phyloP scores from a whole-genome alignment of 495 filamentous ascomycete species.

The Hypomontagnella submonticulosa region DNA sequence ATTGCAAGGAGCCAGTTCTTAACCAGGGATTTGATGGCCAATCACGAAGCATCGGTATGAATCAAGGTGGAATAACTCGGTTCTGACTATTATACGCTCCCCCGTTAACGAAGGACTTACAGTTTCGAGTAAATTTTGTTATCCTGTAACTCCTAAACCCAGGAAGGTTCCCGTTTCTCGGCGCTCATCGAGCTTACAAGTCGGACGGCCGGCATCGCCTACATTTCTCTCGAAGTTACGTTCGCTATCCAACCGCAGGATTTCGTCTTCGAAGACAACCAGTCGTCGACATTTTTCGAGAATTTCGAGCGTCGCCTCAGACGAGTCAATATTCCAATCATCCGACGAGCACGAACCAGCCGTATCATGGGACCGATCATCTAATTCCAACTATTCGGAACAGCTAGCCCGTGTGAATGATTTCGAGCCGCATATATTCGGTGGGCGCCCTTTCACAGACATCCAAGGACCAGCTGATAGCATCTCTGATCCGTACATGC shows the following conservation, averaged over 20 bases:
- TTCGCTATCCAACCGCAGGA: slow-evolving; percentile 36
- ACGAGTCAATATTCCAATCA: slow-evolving; percentile 33
- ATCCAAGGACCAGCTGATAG: slow-evolving; percentile 22
- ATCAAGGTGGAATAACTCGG: slow-evolving; percentile 16
- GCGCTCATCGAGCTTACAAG: slow-evolving; percentile 33
- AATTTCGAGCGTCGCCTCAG: slow-evolving; percentile 32
- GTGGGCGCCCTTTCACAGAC: slow-evolving; percentile 23
- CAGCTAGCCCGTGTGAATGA: slow-evolving; percentile 4
- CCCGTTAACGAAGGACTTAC: neutral
- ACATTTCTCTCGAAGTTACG: slow-evolving; percentile 32
- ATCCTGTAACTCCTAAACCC: slow-evolving; percentile 23
- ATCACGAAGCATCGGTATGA: slow-evolving; percentile 1
- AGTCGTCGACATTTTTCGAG: slow-evolving; percentile 18
- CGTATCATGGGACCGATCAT: slow-evolving; percentile 15
- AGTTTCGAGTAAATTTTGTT: slow-evolving; percentile 14
- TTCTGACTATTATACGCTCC: neutral
- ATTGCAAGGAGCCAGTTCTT: neutral
- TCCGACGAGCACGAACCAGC: slow-evolving; percentile 5
- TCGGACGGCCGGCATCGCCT: slow-evolving; percentile 20
- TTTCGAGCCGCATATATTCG: slow-evolving; percentile 11
- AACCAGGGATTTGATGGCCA: slow-evolving; percentile 1
- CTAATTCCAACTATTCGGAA: slow-evolving; percentile 10
- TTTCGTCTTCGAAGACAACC: slow-evolving; percentile 35
- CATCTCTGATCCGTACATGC: slow-evolving; percentile 47
- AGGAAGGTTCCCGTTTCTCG: slow-evolving; percentile 21